A percentile compares a stretch with the other conserved stretches of the same genome.
Evolutionary conservation across 2,329 filamentous ascomycete species (phyloP).

Genomic region (Fusarium circinatum): DNA sequence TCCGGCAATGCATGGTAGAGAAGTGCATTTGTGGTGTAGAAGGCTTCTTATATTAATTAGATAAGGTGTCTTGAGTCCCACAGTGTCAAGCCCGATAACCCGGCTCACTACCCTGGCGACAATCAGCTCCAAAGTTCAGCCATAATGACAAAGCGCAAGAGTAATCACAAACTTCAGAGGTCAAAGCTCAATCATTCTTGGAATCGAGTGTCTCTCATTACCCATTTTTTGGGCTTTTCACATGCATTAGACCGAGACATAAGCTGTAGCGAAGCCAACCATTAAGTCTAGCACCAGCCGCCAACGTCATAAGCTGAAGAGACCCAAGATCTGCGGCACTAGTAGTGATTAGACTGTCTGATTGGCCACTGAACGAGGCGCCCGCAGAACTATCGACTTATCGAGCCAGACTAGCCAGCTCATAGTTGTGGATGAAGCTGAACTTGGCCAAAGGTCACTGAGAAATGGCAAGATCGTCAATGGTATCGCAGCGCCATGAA

Average conservation of each 20-base stretch:
- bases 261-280: not conserved
- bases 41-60: not conserved
- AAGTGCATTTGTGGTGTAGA: accelerated
- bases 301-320: not conserved
- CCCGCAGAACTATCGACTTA: too few relatives aligned
- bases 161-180: not conserved
- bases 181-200: not conserved
- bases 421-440: not conserved
- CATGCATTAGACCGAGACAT: not conserved
- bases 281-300: not conserved
- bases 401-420: not conserved
- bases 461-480: not conserved
- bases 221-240: not conserved
- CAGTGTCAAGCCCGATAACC: too few relatives aligned
- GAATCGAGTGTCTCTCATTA: not conserved
- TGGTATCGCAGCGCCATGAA: not conserved
- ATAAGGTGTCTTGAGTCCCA: too few relatives aligned
- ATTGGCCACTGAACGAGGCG: not conserved
- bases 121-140: too few relatives aligned
- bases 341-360: accelerated
- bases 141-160: not conserved
- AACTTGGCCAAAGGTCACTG: not conserved
- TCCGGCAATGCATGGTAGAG: accelerated
- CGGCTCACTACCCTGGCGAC: too few relatives aligned
- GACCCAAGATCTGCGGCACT: not conserved